These are phyloP conservation scores for Warburgia ugandensis DNA, from an alignment of 164 flowering plant genomes.

Conservation along the genomic window DNA sequence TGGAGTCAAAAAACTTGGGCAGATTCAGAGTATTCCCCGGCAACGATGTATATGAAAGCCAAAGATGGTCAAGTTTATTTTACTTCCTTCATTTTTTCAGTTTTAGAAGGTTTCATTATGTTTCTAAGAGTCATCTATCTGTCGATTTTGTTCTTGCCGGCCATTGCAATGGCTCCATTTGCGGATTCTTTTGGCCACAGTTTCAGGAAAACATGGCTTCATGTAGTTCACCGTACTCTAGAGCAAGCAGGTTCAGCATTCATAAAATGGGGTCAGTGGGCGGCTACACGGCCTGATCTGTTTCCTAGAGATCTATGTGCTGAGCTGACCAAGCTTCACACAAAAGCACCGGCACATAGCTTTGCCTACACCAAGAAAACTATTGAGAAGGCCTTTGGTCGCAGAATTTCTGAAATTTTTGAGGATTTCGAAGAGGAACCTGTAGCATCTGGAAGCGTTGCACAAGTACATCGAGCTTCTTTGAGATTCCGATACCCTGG, in stretches of 20 bases:
- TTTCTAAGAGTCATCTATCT: constrained; percentile 55
- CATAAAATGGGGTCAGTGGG: constrained; percentile 97
- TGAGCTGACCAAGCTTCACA: constrained; percentile 70
- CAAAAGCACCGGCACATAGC: constrained; percentile 73
- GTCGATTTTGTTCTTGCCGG: constrained; percentile 53
- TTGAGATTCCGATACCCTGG: constrained; percentile 53
- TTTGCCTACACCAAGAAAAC: constrained; percentile 64
- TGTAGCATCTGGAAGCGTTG: constrained; percentile 86
- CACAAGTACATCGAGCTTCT: constrained; percentile 81
- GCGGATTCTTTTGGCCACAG: constrained; percentile 46
- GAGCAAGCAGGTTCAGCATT: constrained; percentile 86
- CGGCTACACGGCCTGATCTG: constrained; percentile 85
- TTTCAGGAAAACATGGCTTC: constrained; percentile 62
- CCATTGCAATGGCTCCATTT: constrained; percentile 69
- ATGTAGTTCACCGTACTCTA: constrained; percentile 50
- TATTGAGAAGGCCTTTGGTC: constrained; percentile 79
- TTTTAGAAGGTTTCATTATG: constrained; percentile 40
- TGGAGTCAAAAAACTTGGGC: constrained; percentile 34
- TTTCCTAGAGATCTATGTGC: constrained; percentile 68
- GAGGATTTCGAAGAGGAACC: constrained; percentile 71
- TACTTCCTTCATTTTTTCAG: constrained; percentile 28
- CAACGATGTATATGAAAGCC: constrained; percentile 46
- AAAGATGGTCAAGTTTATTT: constrained; percentile 51
- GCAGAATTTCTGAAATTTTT: constrained; percentile 71
- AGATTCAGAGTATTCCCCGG: constrained; percentile 26